phyloP scores from a whole-genome alignment of 306 rosid genomes.

The Citrullus amarus region DNA sequence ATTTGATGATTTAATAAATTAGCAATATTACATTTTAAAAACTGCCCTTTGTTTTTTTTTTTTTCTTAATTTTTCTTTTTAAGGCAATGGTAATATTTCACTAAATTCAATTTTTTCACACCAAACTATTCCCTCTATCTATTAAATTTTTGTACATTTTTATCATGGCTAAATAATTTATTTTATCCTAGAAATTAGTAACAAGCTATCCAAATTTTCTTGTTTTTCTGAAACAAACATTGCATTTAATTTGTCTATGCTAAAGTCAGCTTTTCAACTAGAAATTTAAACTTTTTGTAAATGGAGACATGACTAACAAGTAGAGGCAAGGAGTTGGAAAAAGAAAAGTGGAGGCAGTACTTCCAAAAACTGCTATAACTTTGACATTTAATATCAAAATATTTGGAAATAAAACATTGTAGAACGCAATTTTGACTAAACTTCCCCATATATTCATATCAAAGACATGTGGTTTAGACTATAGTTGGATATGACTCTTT shows the following conservation, averaged over 20 bases:
- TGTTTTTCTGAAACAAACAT: too few species aligned
- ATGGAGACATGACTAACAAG: neutral
- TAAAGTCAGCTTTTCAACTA: neutral
- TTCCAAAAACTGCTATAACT: neutral
- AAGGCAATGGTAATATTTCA: too few species aligned
- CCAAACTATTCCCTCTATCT: too few species aligned
- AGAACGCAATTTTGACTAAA: neutral
- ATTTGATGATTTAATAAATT: too few species aligned
- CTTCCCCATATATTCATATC: neutral
- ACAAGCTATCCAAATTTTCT: too few species aligned
- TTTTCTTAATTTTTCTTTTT: too few species aligned
- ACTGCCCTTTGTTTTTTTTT: too few species aligned
- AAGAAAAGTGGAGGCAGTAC: neutral
- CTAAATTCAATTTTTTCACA: too few species aligned
- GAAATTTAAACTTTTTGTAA: neutral
- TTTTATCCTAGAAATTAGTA: too few species aligned
- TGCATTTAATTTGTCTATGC: neutral
- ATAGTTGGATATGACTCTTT: neutral
- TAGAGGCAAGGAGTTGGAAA: neutral
- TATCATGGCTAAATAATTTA: too few species aligned
- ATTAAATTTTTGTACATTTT: too few species aligned
- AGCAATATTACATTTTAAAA: too few species aligned
- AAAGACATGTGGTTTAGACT: neutral
- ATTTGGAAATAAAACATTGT: neutral
- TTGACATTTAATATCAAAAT: neutral